Conservation (phyloP, 2,329 filamentous ascomycete species). For the Dactylellina sp. region DNA sequence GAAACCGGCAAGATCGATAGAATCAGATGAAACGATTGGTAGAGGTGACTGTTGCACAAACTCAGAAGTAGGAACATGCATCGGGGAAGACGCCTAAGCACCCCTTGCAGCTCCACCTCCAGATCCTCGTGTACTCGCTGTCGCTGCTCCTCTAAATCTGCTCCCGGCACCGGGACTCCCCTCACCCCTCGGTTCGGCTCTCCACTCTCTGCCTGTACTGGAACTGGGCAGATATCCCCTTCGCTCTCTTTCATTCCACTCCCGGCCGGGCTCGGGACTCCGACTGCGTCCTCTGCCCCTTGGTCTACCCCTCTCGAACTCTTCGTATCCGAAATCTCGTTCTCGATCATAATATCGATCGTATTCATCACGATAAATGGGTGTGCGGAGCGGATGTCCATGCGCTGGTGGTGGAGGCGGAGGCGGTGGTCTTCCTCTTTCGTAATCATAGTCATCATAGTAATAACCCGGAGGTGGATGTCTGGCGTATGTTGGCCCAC, state of each 20-base stretch:
- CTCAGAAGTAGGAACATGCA: not conserved
- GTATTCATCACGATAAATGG: slow-evolving; percentile 41
- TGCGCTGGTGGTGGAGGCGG: not conserved
- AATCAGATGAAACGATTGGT: too few species aligned
- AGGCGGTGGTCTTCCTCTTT: slow-evolving; percentile 10
- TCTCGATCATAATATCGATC: slow-evolving; percentile 50
- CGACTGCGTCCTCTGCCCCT: slow-evolving; percentile 32
- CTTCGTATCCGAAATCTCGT: slow-evolving; percentile 23
- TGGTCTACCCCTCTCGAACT: slow-evolving; percentile 16
- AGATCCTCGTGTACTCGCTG: slow-evolving; percentile 17
- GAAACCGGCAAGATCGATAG: too few species aligned
- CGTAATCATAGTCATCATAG: slow-evolving; percentile 46
- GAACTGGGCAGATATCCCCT: slow-evolving; percentile 30
- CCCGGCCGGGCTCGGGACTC: slow-evolving; percentile 33
- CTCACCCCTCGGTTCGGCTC: slow-evolving; percentile 6
- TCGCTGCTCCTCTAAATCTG: not conserved
- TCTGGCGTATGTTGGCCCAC: slow-evolving; percentile 8
- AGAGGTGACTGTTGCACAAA: not conserved
- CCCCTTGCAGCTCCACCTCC: slow-evolving; percentile 21
- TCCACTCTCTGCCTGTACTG: slow-evolving; percentile 3
- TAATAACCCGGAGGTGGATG: slow-evolving; percentile 34
- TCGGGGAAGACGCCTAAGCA: slow-evolving; percentile 8
- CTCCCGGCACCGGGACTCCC: not conserved
- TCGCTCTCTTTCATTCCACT: slow-evolving; percentile 44
- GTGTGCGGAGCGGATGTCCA: not conserved